phyloP scores from a whole-genome alignment of 2,329 filamentous ascomycete species.

The Ophiostoma novo-ulmi region DNA sequence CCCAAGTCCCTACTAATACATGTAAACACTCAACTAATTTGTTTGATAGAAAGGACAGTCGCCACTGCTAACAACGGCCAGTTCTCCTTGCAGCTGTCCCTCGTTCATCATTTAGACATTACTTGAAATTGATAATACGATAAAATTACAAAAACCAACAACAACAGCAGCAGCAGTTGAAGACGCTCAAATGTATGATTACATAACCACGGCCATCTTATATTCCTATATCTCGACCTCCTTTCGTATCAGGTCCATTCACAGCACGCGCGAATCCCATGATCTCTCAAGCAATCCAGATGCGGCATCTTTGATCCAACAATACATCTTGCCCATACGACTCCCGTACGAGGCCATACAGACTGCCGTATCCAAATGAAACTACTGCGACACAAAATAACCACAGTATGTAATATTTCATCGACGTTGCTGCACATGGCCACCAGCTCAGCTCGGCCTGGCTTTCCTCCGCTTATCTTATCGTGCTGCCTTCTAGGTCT shows the following conservation, averaged over 20 bases:
- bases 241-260: neutral
- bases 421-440: too few relatives aligned
- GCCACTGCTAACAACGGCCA: neutral
- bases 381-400: neutral
- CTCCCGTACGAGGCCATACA: neutral
- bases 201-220: neutral
- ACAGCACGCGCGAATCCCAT: neutral
- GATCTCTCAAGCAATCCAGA: neutral
- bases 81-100: neutral
- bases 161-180: neutral
- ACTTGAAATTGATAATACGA: neutral
- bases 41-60: neutral
- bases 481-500: neutral
- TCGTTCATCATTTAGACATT: neutral
- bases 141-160: neutral
- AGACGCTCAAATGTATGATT: neutral
- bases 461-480: conserved; percentile 1
- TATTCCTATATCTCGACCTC: neutral
- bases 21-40: neutral
- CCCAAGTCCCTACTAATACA: too few relatives aligned
- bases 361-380: neutral
- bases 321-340: neutral
- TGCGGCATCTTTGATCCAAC: too few relatives aligned
- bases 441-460: neutral
- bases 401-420: neutral